A percentile compares a stretch with the other conserved stretches of the same genome.
phyloP scores from a whole-genome alignment of 805 yeast species.

The Hemisphaericaspora nanyangensis region DNA sequence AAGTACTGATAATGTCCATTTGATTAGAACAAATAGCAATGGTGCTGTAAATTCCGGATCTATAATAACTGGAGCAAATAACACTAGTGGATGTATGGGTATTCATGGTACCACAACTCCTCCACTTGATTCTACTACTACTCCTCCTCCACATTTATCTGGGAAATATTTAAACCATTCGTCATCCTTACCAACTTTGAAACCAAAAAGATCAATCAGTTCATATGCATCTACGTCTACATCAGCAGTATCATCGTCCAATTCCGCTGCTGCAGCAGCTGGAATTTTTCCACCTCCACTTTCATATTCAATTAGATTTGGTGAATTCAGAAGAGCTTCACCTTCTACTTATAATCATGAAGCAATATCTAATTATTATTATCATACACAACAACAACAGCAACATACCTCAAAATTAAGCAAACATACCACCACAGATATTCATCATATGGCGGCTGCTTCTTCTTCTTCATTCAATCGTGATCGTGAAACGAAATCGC shows the following conservation, averaged over 20 bases:
- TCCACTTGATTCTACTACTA: neutral
- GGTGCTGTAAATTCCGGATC: neutral
- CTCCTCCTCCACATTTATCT: neutral
- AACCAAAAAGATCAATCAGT: slow-evolving; percentile 4
- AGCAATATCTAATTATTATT: neutral
- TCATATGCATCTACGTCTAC: neutral
- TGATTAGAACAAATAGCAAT: slow-evolving; percentile 14
- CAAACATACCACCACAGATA: neutral
- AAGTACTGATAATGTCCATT: slow-evolving; percentile 19
- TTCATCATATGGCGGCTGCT: neutral
- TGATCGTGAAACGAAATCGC: neutral
- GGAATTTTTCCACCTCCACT: neutral
- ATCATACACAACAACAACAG: too few relatives aligned
- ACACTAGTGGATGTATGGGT: too few relatives aligned
- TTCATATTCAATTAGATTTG: neutral
- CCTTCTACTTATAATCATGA: neutral
- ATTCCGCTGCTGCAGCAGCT: neutral
- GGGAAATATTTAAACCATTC: slow-evolving; percentile 7
- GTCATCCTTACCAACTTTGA: slow-evolving; percentile 7
- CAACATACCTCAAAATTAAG: neutral
- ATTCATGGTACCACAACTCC: neutral
- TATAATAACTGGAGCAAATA: neutral
- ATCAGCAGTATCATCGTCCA: neutral
- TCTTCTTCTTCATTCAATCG: neutral
- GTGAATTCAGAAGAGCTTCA: neutral